phyloP scores from a whole-genome alignment of 2,329 filamentous ascomycete genomes.

The Fusarium caatingaense region DNA sequence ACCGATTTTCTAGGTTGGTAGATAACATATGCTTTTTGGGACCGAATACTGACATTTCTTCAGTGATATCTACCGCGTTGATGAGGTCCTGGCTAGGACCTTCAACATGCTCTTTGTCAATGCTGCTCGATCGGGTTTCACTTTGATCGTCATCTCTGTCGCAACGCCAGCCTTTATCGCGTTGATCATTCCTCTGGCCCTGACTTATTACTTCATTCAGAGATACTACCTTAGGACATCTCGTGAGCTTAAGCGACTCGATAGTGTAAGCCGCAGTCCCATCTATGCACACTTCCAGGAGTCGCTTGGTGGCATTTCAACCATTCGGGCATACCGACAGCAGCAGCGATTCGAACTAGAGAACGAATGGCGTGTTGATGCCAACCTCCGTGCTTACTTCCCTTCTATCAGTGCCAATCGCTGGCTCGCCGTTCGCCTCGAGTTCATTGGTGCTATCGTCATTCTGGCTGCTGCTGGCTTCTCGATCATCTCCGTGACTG shows the following conservation, averaged over 20 bases:
- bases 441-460: conserved; percentile 94
- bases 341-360: conserved; percentile 88
- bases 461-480: conserved; percentile 89
- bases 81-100: conserved; percentile 93
- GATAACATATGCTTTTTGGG: not conserved
- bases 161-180: conserved; percentile 83
- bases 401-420: conserved; percentile 93
- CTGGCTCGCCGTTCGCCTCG: conserved; percentile 94
- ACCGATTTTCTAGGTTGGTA: conserved; percentile 88
- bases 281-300: conserved; percentile 99
- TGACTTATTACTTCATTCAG: conserved; percentile 92
- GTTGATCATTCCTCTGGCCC: conserved; percentile 82
- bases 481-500: conserved; percentile 81
- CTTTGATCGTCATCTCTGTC: conserved; percentile 84
- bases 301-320: conserved; percentile 91
- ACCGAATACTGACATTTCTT: conserved; percentile 41
- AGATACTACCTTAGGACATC: conserved; percentile 97
- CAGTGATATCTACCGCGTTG: conserved; percentile 82
- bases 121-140: conserved; percentile 80
- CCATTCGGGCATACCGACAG: conserved; percentile 94
- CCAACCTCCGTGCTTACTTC: conserved; percentile 93
- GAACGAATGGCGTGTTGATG: conserved; percentile 97
- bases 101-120: conserved; percentile 98
- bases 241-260: conserved; percentile 93
- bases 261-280: conserved; percentile 94